Percentiles rank a stretch among this genome's conserved stretches.
Evolutionary conservation across 2,329 filamentous ascomycete genomes (phyloP).

Genomic region (Simplicillium aogashimaense): DNA sequence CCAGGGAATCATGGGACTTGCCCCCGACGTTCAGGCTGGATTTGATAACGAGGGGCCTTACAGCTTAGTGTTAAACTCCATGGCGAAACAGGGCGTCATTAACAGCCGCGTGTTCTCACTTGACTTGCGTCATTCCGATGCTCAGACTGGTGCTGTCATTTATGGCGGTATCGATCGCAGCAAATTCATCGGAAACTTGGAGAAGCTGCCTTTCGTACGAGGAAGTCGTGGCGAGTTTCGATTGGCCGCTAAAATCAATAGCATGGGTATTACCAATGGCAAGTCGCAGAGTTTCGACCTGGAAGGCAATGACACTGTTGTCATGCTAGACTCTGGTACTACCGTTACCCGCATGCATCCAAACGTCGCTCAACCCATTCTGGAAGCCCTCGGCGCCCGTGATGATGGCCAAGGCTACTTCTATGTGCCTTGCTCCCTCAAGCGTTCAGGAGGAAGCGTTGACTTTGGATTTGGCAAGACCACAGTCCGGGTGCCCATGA

Average conservation of each 20-base stretch:
- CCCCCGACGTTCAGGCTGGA: constrained; percentile 28
- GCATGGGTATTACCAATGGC: constrained; percentile 17
- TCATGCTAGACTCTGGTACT: constrained; percentile 43
- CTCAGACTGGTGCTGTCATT: constrained; percentile 36
- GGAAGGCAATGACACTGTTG: constrained; percentile 21
- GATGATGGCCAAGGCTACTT: constrained; percentile 32
- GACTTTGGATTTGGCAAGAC: constrained; percentile 37
- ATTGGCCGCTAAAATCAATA: constrained; percentile 22
- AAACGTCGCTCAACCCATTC: constrained; percentile 29
- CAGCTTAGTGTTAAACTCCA: constrained; percentile 40
- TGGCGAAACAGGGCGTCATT: constrained; percentile 36
- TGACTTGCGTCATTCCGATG: constrained; percentile 34
- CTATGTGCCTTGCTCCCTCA: constrained; percentile 30
- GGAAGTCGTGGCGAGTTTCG: constrained; percentile 23
- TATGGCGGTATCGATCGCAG: constrained; percentile 43
- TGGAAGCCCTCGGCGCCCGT: constrained; percentile 28
- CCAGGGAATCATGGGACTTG: constrained; percentile 42
- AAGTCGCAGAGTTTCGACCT: constrained; percentile 15
- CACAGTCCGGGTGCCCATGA: constrained; percentile 29
- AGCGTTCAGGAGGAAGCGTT: constrained; percentile 26
- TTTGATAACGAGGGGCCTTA: constrained; percentile 30
- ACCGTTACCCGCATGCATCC: constrained; percentile 37
- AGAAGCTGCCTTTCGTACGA: constrained; percentile 30
- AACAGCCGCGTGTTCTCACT: constrained; percentile 39
- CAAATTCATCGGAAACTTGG: constrained; percentile 38